A percentile compares a stretch with the other conserved stretches of the same genome.
These are phyloP conservation scores for Monilinia vaccinii-corymbosi DNA, from an alignment of 2,329 filamentous ascomycete genomes.

Conservation along the genomic window DNA sequence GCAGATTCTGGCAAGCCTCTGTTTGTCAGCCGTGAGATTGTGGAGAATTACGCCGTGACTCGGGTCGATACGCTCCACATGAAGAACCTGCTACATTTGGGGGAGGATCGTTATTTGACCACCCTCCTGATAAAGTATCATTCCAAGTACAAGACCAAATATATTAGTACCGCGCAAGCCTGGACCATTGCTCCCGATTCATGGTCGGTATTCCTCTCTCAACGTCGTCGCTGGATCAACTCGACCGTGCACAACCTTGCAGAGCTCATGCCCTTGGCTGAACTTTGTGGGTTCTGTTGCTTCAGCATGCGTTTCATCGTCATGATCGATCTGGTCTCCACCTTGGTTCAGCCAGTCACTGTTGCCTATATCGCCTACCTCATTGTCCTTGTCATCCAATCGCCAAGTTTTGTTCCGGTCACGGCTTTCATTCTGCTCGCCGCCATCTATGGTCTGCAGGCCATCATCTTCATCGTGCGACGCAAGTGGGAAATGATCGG, in stretches of 20 bases:
- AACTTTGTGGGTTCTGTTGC: conserved; percentile 98
- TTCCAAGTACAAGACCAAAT: conserved; percentile 96
- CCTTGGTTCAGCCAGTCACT: conserved; percentile 83
- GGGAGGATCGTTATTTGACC: conserved; percentile 95
- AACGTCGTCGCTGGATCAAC: conserved; percentile 99
- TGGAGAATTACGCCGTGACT: conserved; percentile 81
- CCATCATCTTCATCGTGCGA: conserved; percentile 90
- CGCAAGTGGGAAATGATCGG: conserved; percentile 99
- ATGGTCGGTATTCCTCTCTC: conserved; percentile 90
- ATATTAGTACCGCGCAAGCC: conserved; percentile 81
- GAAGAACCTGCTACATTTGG: conserved; percentile 95
- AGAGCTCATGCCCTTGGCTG: conserved; percentile 84
- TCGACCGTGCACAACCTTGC: conserved; percentile 97
- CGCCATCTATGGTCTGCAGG: conserved; percentile 95
- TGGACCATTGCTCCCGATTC: conserved; percentile 97
- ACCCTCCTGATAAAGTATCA: conserved; percentile 90
- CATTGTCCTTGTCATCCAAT: conserved; percentile 60
- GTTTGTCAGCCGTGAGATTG: conserved; percentile 87
- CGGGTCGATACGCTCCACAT: conserved; percentile 97
- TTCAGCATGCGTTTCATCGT: conserved; percentile 99
- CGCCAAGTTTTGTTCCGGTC: conserved; percentile 60
- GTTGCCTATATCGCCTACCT: conserved; percentile 86
- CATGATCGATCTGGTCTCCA: conserved; percentile 86
- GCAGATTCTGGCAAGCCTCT: conserved; percentile 91
- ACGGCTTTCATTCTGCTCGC: conserved; percentile 85